phyloP scores from a whole-genome alignment of 164 flowering plant genomes.

The Piper longum region DNA sequence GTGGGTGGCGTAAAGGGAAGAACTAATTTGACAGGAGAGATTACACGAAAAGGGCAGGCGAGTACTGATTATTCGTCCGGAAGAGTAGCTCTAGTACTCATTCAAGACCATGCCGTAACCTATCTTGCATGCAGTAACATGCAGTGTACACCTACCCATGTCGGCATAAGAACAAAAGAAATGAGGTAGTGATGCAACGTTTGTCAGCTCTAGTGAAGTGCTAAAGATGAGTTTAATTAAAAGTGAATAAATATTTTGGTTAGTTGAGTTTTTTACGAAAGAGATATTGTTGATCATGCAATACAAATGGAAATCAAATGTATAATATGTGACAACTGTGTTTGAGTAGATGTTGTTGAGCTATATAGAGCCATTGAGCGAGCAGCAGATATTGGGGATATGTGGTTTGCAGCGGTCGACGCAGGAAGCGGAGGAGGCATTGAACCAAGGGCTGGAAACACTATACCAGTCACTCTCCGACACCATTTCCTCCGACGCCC shows the following conservation, averaged over 20 bases:
- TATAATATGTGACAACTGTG: neutral
- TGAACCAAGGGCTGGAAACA: conserved; percentile 76
- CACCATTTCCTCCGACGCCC: conserved; percentile 60
- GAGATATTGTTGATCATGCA: too few relatives aligned
- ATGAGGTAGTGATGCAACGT: too few relatives aligned
- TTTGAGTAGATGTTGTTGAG: conserved; percentile 35
- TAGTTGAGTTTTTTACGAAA: too few relatives aligned
- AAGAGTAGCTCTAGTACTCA: neutral
- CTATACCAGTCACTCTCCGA: conserved; percentile 71
- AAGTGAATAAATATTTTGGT: too few relatives aligned
- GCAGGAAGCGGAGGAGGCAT: conserved; percentile 87
- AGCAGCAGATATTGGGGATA: conserved; percentile 71
- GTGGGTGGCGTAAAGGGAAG: neutral
- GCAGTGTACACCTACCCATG: too few relatives aligned
- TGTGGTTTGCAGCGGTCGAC: conserved; percentile 77
- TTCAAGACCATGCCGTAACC: too few relatives aligned
- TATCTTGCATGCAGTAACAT: too few relatives aligned
- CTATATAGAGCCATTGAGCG: conserved; percentile 82
- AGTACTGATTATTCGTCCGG: neutral
- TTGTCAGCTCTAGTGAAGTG: too few relatives aligned
- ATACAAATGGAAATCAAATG: too few relatives aligned
- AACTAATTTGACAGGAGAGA: neutral
- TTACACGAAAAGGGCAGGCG: neutral
- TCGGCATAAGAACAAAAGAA: too few relatives aligned
- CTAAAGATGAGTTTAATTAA: too few relatives aligned